Evolutionary conservation across 2,329 filamentous ascomycete species (phyloP).

Genomic region (Aspergillus spinulosporus): DNA sequence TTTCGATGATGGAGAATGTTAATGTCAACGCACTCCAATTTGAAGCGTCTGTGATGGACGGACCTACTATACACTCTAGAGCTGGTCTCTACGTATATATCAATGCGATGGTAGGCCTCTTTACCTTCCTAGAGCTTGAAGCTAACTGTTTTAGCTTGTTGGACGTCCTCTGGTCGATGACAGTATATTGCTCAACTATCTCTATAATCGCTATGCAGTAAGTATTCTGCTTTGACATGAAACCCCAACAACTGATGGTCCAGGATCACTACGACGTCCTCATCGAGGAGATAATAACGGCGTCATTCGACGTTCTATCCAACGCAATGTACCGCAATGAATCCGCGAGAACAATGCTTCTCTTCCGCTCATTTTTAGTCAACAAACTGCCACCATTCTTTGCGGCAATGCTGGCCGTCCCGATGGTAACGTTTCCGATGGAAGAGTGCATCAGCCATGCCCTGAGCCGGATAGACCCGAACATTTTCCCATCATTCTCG

Average conservation of each 20-base stretch:
- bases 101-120: constrained; percentile 67
- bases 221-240: constrained; percentile 18
- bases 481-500: constrained; percentile 64
- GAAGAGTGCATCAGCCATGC: constrained; percentile 68
- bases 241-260: background rate
- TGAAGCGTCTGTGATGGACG: constrained; percentile 59
- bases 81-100: constrained; percentile 84
- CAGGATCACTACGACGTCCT: constrained; percentile 75
- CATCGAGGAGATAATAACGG: constrained; percentile 78
- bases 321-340: constrained; percentile 77
- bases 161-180: constrained; percentile 84
- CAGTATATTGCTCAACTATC: constrained; percentile 70
- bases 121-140: background rate
- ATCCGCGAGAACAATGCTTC: constrained; percentile 60
- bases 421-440: constrained; percentile 60
- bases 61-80: constrained; percentile 72
- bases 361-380: constrained; percentile 83
- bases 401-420: constrained; percentile 56
- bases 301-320: constrained; percentile 84
- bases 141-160: constrained; percentile 62
- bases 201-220: constrained; percentile 83
- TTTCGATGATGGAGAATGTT: constrained; percentile 44
- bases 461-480: constrained; percentile 62
- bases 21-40: constrained; percentile 54
- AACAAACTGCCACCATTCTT: constrained; percentile 67